These are phyloP conservation scores for Phytopythium kandeliae DNA, from an alignment of 352 stramenopile species.

Conservation along the genomic window DNA sequence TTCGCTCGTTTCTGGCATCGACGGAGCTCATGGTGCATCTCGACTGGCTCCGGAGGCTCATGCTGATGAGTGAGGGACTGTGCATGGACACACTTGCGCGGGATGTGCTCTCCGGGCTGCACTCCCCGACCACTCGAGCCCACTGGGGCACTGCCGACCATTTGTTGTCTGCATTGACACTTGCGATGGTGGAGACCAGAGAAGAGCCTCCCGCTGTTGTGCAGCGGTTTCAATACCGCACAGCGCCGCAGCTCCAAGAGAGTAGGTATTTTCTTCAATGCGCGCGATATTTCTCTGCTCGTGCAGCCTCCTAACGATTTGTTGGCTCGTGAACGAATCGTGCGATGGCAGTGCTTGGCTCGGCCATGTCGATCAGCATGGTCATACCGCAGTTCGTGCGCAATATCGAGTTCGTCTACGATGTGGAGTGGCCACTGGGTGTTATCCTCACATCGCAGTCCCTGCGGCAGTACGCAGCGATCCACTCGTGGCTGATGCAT, in stretches of 20 bases:
- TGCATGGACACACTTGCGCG: constrained; percentile 69
- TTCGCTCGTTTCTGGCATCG: constrained; percentile 35
- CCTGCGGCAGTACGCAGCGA: constrained; percentile 24
- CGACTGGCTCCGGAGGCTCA: constrained; percentile 51
- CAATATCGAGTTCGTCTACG: constrained; percentile 43
- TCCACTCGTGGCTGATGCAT: constrained; percentile 44
- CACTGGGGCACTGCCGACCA: constrained; percentile 39
- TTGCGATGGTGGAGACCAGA: constrained; percentile 55
- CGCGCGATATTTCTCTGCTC: not conserved
- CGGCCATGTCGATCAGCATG: constrained; percentile 18
- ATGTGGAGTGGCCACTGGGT: constrained; percentile 42
- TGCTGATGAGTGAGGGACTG: constrained; percentile 69
- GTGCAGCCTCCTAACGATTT: not conserved
- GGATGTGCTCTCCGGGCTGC: constrained; percentile 41
- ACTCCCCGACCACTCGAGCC: constrained; percentile 26
- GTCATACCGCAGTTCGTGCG: constrained; percentile 23
- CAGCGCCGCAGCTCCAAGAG: constrained; percentile 26
- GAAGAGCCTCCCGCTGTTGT: constrained; percentile 13
- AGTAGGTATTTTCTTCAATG: constrained; percentile 15
- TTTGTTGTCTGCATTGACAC: constrained; percentile 38
- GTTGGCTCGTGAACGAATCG: not conserved
- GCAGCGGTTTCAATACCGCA: constrained; percentile 43
- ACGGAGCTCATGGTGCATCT: constrained; percentile 44
- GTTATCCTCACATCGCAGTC: constrained; percentile 33
- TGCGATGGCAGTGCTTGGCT: not conserved